phyloP scores from a whole-genome alignment of 75 land plant species.

The Sequoiadendron giganteum region DNA sequence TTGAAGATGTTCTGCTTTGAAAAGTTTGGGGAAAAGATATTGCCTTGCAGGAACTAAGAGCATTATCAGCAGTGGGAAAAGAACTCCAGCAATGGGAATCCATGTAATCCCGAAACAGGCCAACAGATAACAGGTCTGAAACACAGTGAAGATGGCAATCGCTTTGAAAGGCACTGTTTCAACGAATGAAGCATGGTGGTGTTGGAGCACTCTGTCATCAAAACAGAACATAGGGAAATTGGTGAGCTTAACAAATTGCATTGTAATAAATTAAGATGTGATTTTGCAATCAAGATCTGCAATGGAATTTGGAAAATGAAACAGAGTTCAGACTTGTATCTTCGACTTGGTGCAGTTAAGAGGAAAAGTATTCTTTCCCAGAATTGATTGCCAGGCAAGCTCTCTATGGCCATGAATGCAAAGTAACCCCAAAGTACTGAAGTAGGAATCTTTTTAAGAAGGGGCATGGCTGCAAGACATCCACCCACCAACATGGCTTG shows the following conservation, averaged over 20 bases:
- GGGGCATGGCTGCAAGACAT: conserved; percentile 91
- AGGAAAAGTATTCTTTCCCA: conserved; percentile 86
- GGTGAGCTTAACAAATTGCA: neutral
- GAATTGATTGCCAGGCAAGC: conserved; percentile 97
- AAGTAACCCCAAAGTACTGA: conserved; percentile 95
- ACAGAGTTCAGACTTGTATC: conserved; percentile 60
- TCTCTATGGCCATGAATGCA: conserved; percentile 98
- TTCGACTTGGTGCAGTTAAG: conserved; percentile 81
- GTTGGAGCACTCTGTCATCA: conserved; percentile 58
- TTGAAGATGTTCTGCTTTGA: conserved; percentile 52
- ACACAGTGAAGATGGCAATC: conserved; percentile 66
- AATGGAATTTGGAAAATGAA: neutral
- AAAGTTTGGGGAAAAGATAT: conserved; percentile 71
- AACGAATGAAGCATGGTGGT: conserved; percentile 68
- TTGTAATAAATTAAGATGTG: neutral
- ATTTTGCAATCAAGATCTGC: neutral
- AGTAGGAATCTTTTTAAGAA: conserved; percentile 76
- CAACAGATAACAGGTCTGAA: conserved; percentile 70
- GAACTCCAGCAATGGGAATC: conserved; percentile 89
- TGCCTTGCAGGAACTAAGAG: conserved; percentile 82
- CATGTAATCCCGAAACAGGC: conserved; percentile 73
- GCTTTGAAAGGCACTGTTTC: conserved; percentile 88
- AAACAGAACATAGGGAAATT: neutral
- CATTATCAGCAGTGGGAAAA: conserved; percentile 90
- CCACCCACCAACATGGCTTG: conserved; percentile 78